Base-by-base conservation (phyloP, 2,329 filamentous ascomycete genomes). In the Penicillium frequentans region DNA sequence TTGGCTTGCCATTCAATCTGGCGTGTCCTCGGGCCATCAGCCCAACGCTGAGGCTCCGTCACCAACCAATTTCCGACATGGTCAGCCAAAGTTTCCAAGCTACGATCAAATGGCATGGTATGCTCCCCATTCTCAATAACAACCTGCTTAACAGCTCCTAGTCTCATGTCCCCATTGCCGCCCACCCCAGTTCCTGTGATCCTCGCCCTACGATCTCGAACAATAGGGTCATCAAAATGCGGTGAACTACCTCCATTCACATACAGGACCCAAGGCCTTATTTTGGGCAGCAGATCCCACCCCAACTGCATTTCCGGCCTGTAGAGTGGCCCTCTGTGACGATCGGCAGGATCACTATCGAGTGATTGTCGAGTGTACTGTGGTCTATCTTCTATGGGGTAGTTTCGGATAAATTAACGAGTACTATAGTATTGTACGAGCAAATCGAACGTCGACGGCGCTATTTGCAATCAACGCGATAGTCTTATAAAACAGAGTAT, bases 151-250 rank as follows among this genome's bases (percentile, higher is more conserved):
- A 53, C 39, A 16, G 51, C 51, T 14, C 51, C 43, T 3, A 53
- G 42, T 23, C 24, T 53, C 29, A 53, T 46, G 26, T 43, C 51
- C 23, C 51, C 51, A 37, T 53, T 53, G 7, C 51, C 51, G 3
- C 51, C 51, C 5, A 42, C 31, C 1, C 48, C 48, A 39, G 21
- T 50, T 8, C 48, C 48, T 7, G 48, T 50, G 8, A 39, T 27
- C 3, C 48, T 42, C 13, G 51, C 51, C n/a, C 51, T 46, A 23
- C 39, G 42, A 21, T 53, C 29, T 14, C 31, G 42, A 35, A 43
- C 43, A 7, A 37, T 11, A 14, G 51, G 19, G 21, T 46, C 11
- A 7, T 29, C 51, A 53, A 53, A 37, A 9, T 24, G 26, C 7
- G 27, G 51, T 10, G 51, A 53, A 5, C 43, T 50, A 10, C 48